Percentiles rank a stretch among this genome's conserved stretches.
phyloP scores from a whole-genome alignment of 139 green algal genomes.

The Volvox africanus region DNA sequence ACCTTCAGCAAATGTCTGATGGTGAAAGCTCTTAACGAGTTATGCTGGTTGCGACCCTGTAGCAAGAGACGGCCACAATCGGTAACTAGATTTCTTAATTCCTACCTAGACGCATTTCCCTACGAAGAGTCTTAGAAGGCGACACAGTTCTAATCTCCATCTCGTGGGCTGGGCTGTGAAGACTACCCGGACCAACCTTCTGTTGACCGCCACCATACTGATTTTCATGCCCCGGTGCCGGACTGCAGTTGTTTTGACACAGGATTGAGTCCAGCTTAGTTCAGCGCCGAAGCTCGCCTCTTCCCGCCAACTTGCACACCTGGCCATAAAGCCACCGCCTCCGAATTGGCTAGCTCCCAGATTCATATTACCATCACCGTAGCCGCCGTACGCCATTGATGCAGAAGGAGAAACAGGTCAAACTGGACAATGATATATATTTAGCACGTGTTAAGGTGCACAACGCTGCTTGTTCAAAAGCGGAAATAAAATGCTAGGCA shows the following conservation, averaged over 20 bases:
- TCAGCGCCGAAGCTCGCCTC: background rate
- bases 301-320: slow-evolving; percentile 33
- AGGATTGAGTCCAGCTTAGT: background rate
- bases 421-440: too few relatives aligned
- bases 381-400: slow-evolving; percentile 31
- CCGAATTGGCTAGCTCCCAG: slow-evolving; percentile 43
- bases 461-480: too few relatives aligned
- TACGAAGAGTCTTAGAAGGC: too few relatives aligned
- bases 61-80: too few relatives aligned
- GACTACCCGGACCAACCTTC: slow-evolving; percentile 4
- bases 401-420: too few relatives aligned
- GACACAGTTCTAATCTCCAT: too few relatives aligned
- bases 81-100: too few relatives aligned
- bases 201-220: slow-evolving; percentile 15
- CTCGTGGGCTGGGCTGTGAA: too few relatives aligned
- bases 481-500: too few relatives aligned
- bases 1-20: slow-evolving; percentile 7
- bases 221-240: slow-evolving; percentile 12
- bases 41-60: slow-evolving; percentile 5
- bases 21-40: background rate
- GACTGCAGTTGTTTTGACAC: background rate
- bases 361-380: slow-evolving; percentile 4
- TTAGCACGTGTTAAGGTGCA: too few relatives aligned
- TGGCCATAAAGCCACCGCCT: slow-evolving; percentile 41
- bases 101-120: too few relatives aligned